Conservation (phyloP, 768 basidiomycete genomes). For the Auricularia sp. region DNA sequence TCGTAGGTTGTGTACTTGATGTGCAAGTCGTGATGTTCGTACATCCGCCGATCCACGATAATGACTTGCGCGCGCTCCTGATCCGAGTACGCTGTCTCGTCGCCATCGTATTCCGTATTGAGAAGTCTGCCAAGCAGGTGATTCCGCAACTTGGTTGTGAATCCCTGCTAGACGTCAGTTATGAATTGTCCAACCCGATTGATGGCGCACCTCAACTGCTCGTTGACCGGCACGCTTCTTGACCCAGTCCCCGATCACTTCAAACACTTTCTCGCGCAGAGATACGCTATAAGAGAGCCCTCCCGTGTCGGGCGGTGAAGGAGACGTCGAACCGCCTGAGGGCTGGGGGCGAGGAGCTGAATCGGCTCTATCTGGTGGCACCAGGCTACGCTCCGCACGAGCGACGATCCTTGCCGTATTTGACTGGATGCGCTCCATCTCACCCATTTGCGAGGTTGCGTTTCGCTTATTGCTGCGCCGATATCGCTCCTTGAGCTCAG, state of each 20-base stretch:
- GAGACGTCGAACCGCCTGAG: too few species aligned
- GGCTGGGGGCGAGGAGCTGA: too few species aligned
- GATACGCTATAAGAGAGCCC: neutral
- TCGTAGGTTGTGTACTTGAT: slow-evolving; percentile 19
- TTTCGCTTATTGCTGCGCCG: neutral
- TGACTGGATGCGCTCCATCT: neutral
- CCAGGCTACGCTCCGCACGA: too few species aligned
- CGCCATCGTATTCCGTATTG: too few species aligned
- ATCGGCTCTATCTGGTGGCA: too few species aligned
- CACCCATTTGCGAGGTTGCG: neutral
- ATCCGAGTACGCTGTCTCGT: too few species aligned
- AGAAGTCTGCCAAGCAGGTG: too few species aligned
- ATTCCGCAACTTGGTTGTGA: too few species aligned
- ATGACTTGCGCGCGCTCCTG: slow-evolving; percentile 1
- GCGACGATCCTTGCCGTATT: neutral
- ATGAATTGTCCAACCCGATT: neutral
- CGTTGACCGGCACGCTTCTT: neutral
- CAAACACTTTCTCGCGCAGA: neutral
- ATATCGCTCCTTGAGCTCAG: neutral
- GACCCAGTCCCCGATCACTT: neutral
- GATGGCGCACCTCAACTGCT: neutral
- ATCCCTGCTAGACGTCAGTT: too few species aligned
- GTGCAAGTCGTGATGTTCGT: slow-evolving; percentile 11
- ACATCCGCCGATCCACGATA: slow-evolving; percentile 12
- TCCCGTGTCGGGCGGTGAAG: too few species aligned